Conservation (phyloP, 352 stramenopile species). For the Phytophthora podocarpi region DNA sequence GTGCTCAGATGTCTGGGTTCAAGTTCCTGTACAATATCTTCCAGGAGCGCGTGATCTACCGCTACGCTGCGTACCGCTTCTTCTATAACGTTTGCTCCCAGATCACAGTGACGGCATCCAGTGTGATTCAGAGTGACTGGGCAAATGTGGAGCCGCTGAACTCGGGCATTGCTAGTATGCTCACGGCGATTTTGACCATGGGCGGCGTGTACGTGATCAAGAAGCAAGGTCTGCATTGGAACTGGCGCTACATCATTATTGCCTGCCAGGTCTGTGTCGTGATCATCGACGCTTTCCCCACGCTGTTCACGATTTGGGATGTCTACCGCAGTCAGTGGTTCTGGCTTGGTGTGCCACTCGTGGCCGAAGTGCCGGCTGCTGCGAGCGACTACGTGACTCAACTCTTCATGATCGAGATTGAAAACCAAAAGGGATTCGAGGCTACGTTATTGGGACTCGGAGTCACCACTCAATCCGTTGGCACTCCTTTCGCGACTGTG, state of each 20-base stretch:
- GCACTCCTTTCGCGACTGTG: conserved; percentile 48
- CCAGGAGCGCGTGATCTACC: conserved; percentile 48
- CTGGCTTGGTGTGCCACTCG: too few relatives aligned
- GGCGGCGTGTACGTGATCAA: conserved; percentile 36
- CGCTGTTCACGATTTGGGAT: conserved; percentile 61
- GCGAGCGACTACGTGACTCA: conserved; percentile 37
- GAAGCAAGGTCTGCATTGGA: conserved; percentile 53
- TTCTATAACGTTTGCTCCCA: conserved; percentile 45
- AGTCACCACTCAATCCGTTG: conserved; percentile 41
- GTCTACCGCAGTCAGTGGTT: conserved; percentile 65
- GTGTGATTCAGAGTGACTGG: conserved; percentile 55
- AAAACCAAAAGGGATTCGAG: conserved; percentile 48
- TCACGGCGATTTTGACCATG: conserved; percentile 42
- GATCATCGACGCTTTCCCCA: conserved; percentile 45
- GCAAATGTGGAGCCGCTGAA: conserved; percentile 62
- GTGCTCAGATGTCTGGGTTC: conserved; percentile 22
- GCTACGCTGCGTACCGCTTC: conserved; percentile 53
- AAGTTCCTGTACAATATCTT: conserved; percentile 51
- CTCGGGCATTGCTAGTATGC: conserved; percentile 49
- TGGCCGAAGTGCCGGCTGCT: conserved; percentile 42
- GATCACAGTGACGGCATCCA: conserved; percentile 51
- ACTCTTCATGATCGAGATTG: conserved; percentile 56
- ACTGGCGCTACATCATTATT: conserved; percentile 54
- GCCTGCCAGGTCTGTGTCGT: conserved; percentile 43
- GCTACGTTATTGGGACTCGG: conserved; percentile 47